Evolutionary conservation across 164 flowering plant genomes (phyloP), one percentile per base, ranked within the genome.

Genomic region (Vitis vinifera): DNA sequence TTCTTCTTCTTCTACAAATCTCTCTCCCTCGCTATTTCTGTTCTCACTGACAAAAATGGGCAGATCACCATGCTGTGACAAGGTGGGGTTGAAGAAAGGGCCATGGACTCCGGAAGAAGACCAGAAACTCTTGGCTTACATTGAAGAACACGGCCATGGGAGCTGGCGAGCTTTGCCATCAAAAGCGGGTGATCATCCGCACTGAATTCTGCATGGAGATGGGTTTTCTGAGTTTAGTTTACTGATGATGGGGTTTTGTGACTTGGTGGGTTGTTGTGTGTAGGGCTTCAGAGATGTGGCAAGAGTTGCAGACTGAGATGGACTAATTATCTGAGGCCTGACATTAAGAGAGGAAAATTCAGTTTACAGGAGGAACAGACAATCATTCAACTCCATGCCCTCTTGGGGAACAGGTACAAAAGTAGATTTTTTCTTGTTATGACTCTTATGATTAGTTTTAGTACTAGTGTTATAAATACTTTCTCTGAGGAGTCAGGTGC

Each of bases 71-170:
- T 87, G 97, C 72, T 90, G 97, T 57, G 94, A 93, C 66, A 93
- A 91, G 67, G 89, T 90, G 3, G 98, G 98, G 1, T 72, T 93
- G 82, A 93, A 91, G 89, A 93, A 91, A 83, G 97, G 98, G 0
- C 95, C 98, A 31, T 93, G 98, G 98, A 93, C 98, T 2, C 97
- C 98, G 8, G 97, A 93, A 77, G 98, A 93, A 82, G 98, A 94
- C 71, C 94, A 91, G 69, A 94, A 91, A 72, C 97, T 94, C 70
- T 78, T 94, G n/a, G 97, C 97, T 72, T 85, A 87, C 79, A 89
- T 94, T 63, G 94, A 94, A 77, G 89, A 90, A 79, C 92, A 94
- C 68, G 98, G 98, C 66, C 97, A 94, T 80, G 98, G 98, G 8
- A 92, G 96, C 78, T 94, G 98, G 98, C 85, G 98, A 14, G 91